A percentile compares a stretch with the other conserved stretches of the same genome.
Evolutionary conservation across 345 rosid species (phyloP).

Genomic region (Rhizophora mangle): DNA sequence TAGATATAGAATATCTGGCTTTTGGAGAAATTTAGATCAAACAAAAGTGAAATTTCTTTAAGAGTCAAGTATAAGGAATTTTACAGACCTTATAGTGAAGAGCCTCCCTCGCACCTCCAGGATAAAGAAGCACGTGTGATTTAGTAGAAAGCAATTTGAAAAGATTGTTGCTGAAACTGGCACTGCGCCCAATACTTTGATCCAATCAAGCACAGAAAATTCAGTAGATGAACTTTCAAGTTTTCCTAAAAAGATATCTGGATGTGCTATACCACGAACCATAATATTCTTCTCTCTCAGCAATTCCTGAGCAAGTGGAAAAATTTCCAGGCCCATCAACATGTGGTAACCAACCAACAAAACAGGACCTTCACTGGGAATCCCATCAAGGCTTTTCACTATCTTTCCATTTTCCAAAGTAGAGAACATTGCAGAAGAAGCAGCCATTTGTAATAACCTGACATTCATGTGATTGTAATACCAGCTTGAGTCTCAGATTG

Average conservation of each 20-base stretch:
- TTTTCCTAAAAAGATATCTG: conserved; percentile 26
- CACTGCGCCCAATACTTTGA: conserved; percentile 64
- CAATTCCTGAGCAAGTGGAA: conserved; percentile 30
- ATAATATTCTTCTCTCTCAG: conserved; percentile 42
- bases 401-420: conserved; percentile 52
- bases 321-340: conserved; percentile 47
- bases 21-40: neutral
- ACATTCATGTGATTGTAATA: neutral
- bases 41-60: neutral
- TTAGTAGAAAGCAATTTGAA: conserved; percentile 61
- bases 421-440: conserved; percentile 40
- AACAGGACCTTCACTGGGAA: conserved; percentile 58
- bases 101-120: conserved; percentile 84
- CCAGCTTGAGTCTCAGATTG: neutral
- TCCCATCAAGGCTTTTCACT: conserved; percentile 52
- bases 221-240: conserved; percentile 25
- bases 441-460: conserved; percentile 16
- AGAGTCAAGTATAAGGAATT: neutral
- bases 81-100: conserved; percentile 52
- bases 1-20: too few relatives aligned
- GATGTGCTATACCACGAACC: conserved; percentile 54
- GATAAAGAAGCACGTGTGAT: conserved; percentile 63
- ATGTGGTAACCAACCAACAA: conserved; percentile 54
- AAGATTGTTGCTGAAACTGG: conserved; percentile 61
- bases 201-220: conserved; percentile 29